Percentiles rank a stretch among this genome's conserved stretches.
Evolutionary conservation across 2,329 filamentous ascomycete genomes (phyloP).

Genomic region (Stylonectria norvegica): DNA sequence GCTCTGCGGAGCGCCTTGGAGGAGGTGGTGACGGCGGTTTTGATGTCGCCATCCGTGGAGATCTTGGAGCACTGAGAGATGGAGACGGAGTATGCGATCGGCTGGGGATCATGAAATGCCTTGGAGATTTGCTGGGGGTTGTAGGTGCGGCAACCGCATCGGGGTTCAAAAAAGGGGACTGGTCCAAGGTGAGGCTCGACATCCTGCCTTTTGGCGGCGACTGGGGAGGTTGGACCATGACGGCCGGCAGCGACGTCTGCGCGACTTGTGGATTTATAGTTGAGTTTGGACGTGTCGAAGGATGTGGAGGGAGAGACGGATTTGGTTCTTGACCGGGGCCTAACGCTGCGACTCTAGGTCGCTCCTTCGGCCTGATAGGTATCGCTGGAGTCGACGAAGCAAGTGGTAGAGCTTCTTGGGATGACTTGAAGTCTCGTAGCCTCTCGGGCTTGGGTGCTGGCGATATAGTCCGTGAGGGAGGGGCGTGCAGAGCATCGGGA

Average conservation of each 20-base stretch:
- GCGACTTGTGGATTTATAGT: slow-evolving; percentile 21
- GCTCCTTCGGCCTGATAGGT: slow-evolving; percentile 29
- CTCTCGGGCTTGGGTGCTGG: slow-evolving; percentile 43
- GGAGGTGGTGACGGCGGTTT: slow-evolving; percentile 62
- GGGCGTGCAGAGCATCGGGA: slow-evolving; percentile 18
- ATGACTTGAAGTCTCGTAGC: slow-evolving; percentile 39
- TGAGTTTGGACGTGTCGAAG: slow-evolving; percentile 24
- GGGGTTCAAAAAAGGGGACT: slow-evolving; percentile 46
- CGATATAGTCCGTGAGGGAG: slow-evolving; percentile 34
- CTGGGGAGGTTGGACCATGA: slow-evolving; percentile 66
- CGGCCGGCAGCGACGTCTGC: slow-evolving; percentile 54
- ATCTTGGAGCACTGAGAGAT: slow-evolving; percentile 33
- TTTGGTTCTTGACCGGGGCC: slow-evolving; percentile 20
- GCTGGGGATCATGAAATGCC: slow-evolving; percentile 52
- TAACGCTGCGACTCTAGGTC: slow-evolving; percentile 23
- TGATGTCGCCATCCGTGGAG: slow-evolving; percentile 46
- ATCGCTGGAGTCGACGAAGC: slow-evolving; percentile 32
- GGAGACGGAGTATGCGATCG: slow-evolving; percentile 52
- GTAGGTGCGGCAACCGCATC: slow-evolving; percentile 41
- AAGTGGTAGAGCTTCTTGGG: slow-evolving; percentile 32
- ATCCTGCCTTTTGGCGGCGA: slow-evolving; percentile 58
- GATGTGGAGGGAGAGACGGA: slow-evolving; percentile 20
- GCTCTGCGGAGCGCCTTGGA: slow-evolving; percentile 58
- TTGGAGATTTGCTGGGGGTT: slow-evolving; percentile 41
- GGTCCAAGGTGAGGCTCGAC: slow-evolving; percentile 36